Evolutionary conservation across 148 eudicot genomes (phyloP).

Genomic region (Amaranthus hypochondriacus): DNA sequence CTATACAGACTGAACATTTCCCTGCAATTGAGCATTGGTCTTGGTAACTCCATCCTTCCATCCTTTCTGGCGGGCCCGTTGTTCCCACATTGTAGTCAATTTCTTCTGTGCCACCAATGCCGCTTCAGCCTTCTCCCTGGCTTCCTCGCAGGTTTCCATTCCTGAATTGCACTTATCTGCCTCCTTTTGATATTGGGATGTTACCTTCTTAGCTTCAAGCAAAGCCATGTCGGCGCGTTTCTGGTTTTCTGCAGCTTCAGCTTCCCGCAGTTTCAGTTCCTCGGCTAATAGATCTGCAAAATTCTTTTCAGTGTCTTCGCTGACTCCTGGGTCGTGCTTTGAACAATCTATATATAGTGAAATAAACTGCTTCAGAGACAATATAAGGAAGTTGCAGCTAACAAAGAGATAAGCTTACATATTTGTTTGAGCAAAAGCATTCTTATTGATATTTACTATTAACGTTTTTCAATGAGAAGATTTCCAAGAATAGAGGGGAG

Average conservation of each 20-base stretch:
- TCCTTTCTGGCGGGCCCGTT: conserved; percentile 63
- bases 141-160: conserved; percentile 77
- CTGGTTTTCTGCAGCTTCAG: conserved; percentile 58
- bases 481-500: too few species aligned
- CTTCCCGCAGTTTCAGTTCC: conserved; percentile 56
- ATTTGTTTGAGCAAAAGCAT: too few species aligned
- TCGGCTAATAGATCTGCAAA: conserved; percentile 49
- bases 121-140: conserved; percentile 77
- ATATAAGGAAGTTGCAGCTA: background rate
- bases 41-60: conserved; percentile 46
- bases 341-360: conserved; percentile 53
- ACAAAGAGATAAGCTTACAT: too few species aligned
- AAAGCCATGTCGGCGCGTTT: conserved; percentile 53
- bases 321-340: conserved; percentile 56
- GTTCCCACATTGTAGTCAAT: conserved; percentile 61
- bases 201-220: conserved; percentile 52
- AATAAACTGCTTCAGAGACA: conserved; percentile 6
- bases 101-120: conserved; percentile 61
- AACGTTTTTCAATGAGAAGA: too few species aligned
- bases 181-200: conserved; percentile 74
- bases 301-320: conserved; percentile 64
- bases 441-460: too few species aligned
- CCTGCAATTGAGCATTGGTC: conserved; percentile 22
- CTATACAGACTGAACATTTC: conserved; percentile 29
- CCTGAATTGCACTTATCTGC: conserved; percentile 84